These are phyloP conservation scores for Dendryphion nanum DNA, from an alignment of 2,329 filamentous ascomycete genomes.

Conservation along the genomic window DNA sequence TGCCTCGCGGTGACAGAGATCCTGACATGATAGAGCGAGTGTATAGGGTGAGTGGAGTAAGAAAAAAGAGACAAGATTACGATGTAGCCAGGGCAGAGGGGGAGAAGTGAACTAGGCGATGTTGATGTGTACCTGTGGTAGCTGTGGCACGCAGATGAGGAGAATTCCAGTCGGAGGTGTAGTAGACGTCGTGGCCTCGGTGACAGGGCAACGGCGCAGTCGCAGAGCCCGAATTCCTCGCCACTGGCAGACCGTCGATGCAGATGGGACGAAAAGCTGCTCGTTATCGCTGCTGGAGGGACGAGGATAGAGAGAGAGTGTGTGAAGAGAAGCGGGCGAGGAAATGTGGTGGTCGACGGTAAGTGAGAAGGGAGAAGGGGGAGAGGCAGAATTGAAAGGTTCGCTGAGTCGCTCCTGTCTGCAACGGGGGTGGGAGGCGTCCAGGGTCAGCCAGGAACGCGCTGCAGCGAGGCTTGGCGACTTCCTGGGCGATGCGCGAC, in stretches of 20 bases:
- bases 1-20: conserved; percentile 29
- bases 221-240: no score
- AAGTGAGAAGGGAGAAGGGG: no score
- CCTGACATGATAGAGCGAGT: conserved; percentile 28
- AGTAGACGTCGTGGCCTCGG: conserved; percentile 15
- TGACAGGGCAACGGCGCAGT: conserved; percentile 29
- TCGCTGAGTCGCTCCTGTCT: no score
- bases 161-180: conserved; percentile 16
- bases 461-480: conserved; percentile 18
- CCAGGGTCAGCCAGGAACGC: conserved; percentile 17
- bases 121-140: conserved; percentile 31
- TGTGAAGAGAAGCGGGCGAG: conserved; percentile 4
- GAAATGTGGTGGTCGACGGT: no score
- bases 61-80: conserved; percentile 5
- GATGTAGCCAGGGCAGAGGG: conserved; percentile 1
- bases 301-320: conserved; percentile 15
- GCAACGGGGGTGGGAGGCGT: no score
- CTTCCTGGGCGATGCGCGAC: conserved; percentile 3
- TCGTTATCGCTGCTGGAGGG: conserved; percentile 23
- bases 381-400: conserved; percentile 7
- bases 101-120: conserved; percentile 23
- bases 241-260: no score
- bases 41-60: conserved; percentile 27
- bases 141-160: conserved; percentile 26
- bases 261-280: conserved; percentile 14